Conservation (phyloP, 2,329 filamentous ascomycete species). For the Plectosphaerella sp. region DNA sequence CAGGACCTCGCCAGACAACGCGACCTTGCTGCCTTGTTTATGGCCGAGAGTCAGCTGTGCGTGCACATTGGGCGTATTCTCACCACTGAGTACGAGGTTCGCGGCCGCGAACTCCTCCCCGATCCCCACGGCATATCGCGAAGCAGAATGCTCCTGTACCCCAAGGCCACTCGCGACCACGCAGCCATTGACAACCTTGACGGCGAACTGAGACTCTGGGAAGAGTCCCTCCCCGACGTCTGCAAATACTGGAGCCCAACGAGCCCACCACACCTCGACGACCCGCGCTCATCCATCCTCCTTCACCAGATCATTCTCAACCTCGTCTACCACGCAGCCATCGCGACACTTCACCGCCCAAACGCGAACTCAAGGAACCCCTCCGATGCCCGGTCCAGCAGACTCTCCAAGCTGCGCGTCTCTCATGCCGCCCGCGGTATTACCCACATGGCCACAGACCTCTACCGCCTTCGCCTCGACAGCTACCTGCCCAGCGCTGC, state of each 20-base stretch:
- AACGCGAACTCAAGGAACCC: slow-evolving; percentile 26
- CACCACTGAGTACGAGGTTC: neutral
- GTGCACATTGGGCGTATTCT: neutral
- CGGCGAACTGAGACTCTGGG: neutral
- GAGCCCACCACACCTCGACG: neutral
- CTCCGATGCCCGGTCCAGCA: neutral
- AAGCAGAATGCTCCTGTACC: neutral
- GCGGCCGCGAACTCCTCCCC: neutral
- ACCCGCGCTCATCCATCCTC: neutral
- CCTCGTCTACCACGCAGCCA: neutral
- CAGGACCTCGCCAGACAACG: neutral
- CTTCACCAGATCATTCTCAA: neutral
- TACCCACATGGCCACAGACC: neutral
- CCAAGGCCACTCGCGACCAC: neutral
- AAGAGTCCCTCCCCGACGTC: neutral
- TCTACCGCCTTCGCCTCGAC: neutral
- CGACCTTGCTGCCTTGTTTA: neutral
- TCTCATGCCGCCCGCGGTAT: slow-evolving; percentile 46
- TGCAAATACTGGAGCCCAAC: neutral
- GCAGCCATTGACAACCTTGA: neutral
- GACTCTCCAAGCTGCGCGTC: slow-evolving; percentile 52
- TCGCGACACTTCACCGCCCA: slow-evolving; percentile 35
- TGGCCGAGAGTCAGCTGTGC: neutral
- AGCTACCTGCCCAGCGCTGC: neutral
- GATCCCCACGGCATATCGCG: neutral